phyloP scores from a whole-genome alignment of 148 eudicot genomes.

The Vaccinium myrtillus region DNA sequence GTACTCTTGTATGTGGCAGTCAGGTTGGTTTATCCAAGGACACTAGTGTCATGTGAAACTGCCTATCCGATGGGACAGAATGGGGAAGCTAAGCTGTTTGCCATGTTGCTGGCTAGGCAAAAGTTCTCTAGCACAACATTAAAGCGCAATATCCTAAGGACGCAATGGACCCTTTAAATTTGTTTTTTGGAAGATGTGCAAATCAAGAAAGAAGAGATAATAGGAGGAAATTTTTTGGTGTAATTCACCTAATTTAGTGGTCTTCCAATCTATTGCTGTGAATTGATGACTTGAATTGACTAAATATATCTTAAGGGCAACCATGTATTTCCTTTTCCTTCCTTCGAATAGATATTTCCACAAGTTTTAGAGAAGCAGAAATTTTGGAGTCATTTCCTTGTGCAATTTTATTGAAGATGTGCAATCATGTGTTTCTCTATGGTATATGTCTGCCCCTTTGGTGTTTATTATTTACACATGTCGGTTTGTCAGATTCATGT shows the following conservation, averaged over 20 bases:
- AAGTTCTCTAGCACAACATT: neutral
- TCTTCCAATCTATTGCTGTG: neutral
- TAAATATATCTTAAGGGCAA: neutral
- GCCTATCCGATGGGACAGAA: neutral
- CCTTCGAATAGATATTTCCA: neutral
- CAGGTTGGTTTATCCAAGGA: neutral
- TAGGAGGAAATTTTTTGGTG: neutral
- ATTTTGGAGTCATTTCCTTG: neutral
- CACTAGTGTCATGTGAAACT: neutral
- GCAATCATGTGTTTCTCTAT: neutral
- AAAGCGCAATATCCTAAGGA: neutral
- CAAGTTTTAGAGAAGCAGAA: neutral
- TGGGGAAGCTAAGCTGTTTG: neutral
- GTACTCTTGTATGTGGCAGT: neutral
- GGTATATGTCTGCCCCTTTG: neutral
- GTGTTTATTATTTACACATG: neutral
- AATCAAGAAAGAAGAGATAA: neutral
- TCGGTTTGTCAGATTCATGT: neutral
- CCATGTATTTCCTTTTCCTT: neutral
- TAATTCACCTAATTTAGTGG: neutral
- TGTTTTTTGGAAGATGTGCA: slow-evolving; percentile 5
- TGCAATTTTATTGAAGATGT: neutral
- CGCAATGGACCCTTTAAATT: neutral
- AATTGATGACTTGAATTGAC: neutral
- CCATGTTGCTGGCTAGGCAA: neutral